These are phyloP conservation scores for Botryotinia globosa DNA, from an alignment of 2,329 filamentous ascomycete genomes.

Conservation along the genomic window DNA sequence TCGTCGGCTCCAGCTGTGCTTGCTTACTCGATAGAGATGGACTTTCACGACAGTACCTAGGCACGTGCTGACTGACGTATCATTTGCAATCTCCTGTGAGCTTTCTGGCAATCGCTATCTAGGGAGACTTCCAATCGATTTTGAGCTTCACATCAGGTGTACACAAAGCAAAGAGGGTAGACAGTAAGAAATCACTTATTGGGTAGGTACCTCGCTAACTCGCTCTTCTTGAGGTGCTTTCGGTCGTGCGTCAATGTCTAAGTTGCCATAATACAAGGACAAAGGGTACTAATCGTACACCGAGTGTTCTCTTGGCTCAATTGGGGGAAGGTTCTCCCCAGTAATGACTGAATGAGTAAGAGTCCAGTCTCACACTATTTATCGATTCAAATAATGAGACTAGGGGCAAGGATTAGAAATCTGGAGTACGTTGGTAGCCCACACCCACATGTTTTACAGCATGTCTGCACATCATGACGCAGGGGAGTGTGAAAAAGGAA, in stretches of 20 bases:
- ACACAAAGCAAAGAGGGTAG: neutral
- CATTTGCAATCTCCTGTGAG: neutral
- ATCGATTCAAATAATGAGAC: neutral
- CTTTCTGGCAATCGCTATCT: neutral
- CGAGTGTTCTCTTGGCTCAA: neutral
- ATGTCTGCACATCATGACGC: neutral
- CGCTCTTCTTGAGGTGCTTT: neutral
- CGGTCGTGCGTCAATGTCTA: constrained; percentile 10
- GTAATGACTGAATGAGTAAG: neutral
- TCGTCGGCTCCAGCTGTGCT: neutral
- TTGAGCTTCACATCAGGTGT: neutral
- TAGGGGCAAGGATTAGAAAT: neutral
- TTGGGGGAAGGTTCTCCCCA: neutral
- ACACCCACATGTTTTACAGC: neutral
- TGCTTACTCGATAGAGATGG: neutral
- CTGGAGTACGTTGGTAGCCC: neutral
- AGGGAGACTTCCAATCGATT: neutral
- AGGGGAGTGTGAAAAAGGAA: neutral
- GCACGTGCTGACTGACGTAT: neutral
- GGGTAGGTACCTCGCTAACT: neutral
- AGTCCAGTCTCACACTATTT: neutral
- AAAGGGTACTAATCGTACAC: neutral
- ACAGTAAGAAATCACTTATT: neutral
- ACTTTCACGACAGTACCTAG: too few species aligned
- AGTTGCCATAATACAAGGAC: neutral